Evolutionary conservation across 352 stramenopile genomes (phyloP).

Genomic region (Globisporangium spiculum): DNA sequence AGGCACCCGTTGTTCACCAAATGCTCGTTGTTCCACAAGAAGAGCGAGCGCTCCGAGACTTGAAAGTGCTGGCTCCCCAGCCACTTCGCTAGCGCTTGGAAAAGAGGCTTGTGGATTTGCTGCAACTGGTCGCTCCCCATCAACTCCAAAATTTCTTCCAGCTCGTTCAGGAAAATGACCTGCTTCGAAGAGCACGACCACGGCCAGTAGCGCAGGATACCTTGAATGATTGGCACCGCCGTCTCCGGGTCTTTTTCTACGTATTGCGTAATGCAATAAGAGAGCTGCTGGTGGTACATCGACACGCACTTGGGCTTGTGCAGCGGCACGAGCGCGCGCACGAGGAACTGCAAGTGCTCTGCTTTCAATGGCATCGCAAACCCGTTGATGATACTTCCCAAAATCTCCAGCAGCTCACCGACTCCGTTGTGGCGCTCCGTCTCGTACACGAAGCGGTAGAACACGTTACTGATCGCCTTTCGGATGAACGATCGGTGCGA

Average conservation of each 20-base stretch:
- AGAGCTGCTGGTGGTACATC: conserved; percentile 98
- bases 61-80: conserved; percentile 96
- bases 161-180: conserved; percentile 97
- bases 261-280: conserved; percentile 99
- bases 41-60: conserved; percentile 95
- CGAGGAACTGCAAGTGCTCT: conserved; percentile 96
- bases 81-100: conserved; percentile 81
- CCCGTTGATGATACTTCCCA: conserved; percentile 98
- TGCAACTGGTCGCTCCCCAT: conserved; percentile 82
- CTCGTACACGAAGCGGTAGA: conserved; percentile 99
- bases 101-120: conserved; percentile 78
- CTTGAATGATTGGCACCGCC: conserved; percentile 92
- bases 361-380: conserved; percentile 99
- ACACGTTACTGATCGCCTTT: conserved; percentile 97
- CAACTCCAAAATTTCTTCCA: conserved; percentile 98
- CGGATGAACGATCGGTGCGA: conserved; percentile 97
- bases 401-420: conserved; percentile 97
- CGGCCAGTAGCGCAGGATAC: conserved; percentile 95
- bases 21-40: conserved; percentile 99
- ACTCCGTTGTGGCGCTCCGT: conserved; percentile 95
- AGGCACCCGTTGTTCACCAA: conserved; percentile 95
- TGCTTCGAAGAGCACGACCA: conserved; percentile 95
- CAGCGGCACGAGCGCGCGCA: conserved; percentile 95
- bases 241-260: conserved; percentile 99
- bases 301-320: conserved; percentile 97